Percentiles rank a stretch among this genome's conserved stretches.
Conservation (phyloP, 495 filamentous ascomycete genomes). For the Lasiosphaeria hispida region DNA sequence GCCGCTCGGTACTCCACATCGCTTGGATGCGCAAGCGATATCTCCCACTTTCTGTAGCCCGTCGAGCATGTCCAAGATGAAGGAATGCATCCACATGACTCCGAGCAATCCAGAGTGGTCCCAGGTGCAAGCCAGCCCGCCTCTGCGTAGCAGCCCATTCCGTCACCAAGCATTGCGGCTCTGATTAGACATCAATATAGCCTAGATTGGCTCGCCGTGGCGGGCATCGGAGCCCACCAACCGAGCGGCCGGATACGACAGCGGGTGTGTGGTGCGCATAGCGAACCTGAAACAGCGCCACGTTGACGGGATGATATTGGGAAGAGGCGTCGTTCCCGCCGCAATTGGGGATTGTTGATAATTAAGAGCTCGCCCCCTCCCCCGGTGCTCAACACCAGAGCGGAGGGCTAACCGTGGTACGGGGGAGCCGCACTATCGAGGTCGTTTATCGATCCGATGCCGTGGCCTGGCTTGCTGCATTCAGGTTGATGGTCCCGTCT, state of each 20-base stretch:
- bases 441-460: background rate
- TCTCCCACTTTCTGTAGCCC: background rate
- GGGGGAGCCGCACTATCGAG: background rate
- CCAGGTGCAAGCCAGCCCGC: background rate
- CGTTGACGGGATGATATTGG: conserved; percentile 8
- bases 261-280: background rate
- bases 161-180: conserved; percentile 22
- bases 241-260: background rate
- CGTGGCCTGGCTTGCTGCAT: background rate
- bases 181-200: conserved; percentile 21
- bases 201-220: conserved; percentile 8
- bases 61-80: too few relatives aligned
- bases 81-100: too few relatives aligned
- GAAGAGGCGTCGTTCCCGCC: background rate
- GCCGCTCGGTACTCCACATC: conserved; percentile 4
- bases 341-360: too few relatives aligned
- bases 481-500: too few relatives aligned
- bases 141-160: background rate
- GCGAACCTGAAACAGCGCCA: conserved; percentile 16
- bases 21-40: background rate
- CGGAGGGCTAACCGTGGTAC: too few relatives aligned
- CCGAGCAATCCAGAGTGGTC: background rate
- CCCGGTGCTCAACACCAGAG: too few relatives aligned
- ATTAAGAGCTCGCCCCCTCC: too few relatives aligned
- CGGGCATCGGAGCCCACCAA: conserved; percentile 2